Evolutionary conservation across 805 yeast genomes (phyloP), one percentile per base, ranked within the genome.

Genomic region (Kurtzmaniella fragi): DNA sequence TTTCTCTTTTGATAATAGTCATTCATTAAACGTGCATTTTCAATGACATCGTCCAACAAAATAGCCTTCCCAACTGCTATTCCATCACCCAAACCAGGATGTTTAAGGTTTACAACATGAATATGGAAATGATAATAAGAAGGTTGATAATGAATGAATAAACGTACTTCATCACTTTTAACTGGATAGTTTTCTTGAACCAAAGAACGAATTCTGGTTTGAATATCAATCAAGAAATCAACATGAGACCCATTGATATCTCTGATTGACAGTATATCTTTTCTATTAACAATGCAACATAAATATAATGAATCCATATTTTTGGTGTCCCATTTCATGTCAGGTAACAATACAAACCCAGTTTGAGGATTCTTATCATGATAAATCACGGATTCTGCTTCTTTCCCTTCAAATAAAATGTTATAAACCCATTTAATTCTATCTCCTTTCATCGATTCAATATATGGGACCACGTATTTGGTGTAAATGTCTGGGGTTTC

Each of bases 91-190:
- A 82, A 51, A 1, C 93, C 86, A 1, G 77, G 78, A 49, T 85
- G 85, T 14, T 62, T 70, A 5, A 84, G 70, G 51, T 85, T 83
- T 14, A 88, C 95, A 13, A 87, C 82, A 57, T 93, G 99, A 13
- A 93, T 74, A 56, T 93, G 99, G 68, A 93, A 83, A 54, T 93
- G 98, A 55, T 93, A 93, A 59, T 91, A 93, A 0, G 96, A 84
- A 0, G 99, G 99, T 48, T 90, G 98, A 59, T 93, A 85, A 65
- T 93, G 99, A 35, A 93, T 73, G 54, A 85, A 93, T 1, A 89
- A 56, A 42, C 95, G 74, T 48, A 93, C 57, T 48, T 80, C 75
- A 53, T 83, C 82, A 0, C 64, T 49, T 2, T 49, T 57, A 10
- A 88, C 49, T 0, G 78, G 62, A 42, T 42, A 68, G 40, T 46